Base-by-base conservation (phyloP, 169 alveolate genomes). In the Amoebophrya sp. region DNA sequence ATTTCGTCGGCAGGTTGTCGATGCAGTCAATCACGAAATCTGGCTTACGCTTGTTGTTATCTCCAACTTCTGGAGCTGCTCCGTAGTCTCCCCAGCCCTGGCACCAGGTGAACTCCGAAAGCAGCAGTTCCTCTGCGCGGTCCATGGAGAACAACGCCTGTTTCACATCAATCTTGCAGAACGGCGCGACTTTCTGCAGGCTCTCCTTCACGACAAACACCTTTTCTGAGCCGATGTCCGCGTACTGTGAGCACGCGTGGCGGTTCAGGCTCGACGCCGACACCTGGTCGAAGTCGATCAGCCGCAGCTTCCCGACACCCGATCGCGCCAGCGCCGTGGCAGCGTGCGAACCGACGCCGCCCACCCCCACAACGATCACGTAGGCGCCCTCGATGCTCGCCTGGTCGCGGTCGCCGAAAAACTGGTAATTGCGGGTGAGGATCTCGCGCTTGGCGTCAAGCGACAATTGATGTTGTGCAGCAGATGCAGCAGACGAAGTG, bases 281-380 rank as follows among this genome's bases (percentile, higher is more conserved):
- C 1, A 95, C 96, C 90, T 92, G 88, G 93, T 95, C 97, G 92
- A 94, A 95, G 91, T 95, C 97, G 89, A 95, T 91, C 29, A 95
- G 90, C 88, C 95, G 92, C 58, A 95, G 67, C 78, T 93, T 92
- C 43, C 93, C 93, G 7, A 94, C 94, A 38, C 97, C 97, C 41
- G 96, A 92, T 26, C 97, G 88, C 34, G 95, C 93, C 48, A 95
- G 90, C 16, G 95, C 92, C 78, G 93, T 90, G 40, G 94, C 95
- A 0, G 91, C 93, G 89, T 95, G 96, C 89, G 95, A 91, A 0
- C 97, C 97, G 29, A 95, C 97, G 4, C 97, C 97, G 0, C 97
- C 97, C 31, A 94, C 92, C 0, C 97, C 97, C 39, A 95, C 92
- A 41, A 95, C 94, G 41, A 94, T 89, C 2, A 94, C 94, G 29